Base-by-base conservation (phyloP, 1,139 yeast species). In the Kurtzmaniella quercitrusa region DNA sequence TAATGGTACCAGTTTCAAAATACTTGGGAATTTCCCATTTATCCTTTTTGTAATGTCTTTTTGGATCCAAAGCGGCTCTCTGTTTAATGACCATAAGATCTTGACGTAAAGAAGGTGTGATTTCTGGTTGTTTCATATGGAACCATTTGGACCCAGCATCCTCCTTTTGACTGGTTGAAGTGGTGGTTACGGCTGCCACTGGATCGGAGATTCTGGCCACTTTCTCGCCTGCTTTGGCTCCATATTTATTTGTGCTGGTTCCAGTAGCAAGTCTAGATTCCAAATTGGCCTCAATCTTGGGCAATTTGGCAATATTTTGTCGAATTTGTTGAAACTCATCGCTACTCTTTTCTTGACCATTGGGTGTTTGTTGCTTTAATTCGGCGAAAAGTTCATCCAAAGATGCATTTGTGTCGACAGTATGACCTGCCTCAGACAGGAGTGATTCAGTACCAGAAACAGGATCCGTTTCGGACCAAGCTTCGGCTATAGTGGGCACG, bases 11-110 rank as follows among this genome's bases (percentile, higher is more conserved):
- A 57, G 87, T 78, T 49, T 91, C 94, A 61, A 93, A 89, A 50
- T 73, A 80, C 56, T 87, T 88, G 17, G 96, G 95, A 5, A 78
- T 72, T 43, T 75, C 76, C 84, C 95, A 87, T 49, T 82, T 84
- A 45, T 86, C 94, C 61, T 88, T 88, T 65, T 87, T 88, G 65
- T 93, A 93, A 65, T 89, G 96, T 55, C 98, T 79, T 64, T 93
- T 93, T 4, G 98, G 98, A 59, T 93, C 98, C 50, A 93, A 74
- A 16, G 93, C 96, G 48, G 85, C 83, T 64, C 98, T 81, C 69
- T 91, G 88, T 56, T 88, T 84, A 45, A 93, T 72, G 26, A 93
- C 67, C 57, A 81, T 72, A 53, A 94, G 62, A 61, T 93, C 98
- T 46, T 96, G 74, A 56, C 84, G 86, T 26, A 87, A 60, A 38